Base-by-base conservation (phyloP, 345 rosid species). In the Hypericum androsaemum region DNA sequence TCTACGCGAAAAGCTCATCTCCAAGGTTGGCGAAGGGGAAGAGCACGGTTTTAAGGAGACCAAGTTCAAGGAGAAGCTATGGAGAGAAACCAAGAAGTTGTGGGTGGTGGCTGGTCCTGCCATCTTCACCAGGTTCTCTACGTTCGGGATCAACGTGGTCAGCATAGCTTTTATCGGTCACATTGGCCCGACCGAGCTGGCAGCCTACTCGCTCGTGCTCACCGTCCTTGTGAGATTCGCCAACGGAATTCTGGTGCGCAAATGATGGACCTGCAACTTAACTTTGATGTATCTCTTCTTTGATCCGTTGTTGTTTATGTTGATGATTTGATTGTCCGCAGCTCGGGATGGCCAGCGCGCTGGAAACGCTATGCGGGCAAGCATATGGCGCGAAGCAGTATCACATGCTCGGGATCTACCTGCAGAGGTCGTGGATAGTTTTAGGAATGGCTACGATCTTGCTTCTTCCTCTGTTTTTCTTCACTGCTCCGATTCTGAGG, bases 331-430 rank as follows among this genome's bases (percentile, higher is more conserved):
- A 36, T 7, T 41, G 8, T 41, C 11, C 38, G 71, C 79, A 88
- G 94, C 56, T 84, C 46, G 97, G 95, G 2, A 88, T 84, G 97
- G 80, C 95, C 5, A 82, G 90, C 49, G 95, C 83, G 28, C 53
- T 80, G 54, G 86, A 88, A 68, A 88, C 95, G 9, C 61, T 88
- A 10, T 88, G 97, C 40, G 97, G 97, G 44, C 90, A 88, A 71
- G 76, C 95, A 5, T 88, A 47, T 5, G 86, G 97, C 6, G 88
- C 95, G 11, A 72, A 74, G 66, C 95, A 79, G 36, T 55, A 80
- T 58, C 88, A 80, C 63, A 84, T 84, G 97, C 77, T 80, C 0
- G 97, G 95, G 43, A 50, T 88, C 22, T 82, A 84, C 64, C 86
- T 88, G 14, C 97, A 88, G 60, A 60, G 97, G 41, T 88, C 95